A percentile compares a stretch with the other conserved stretches of the same genome.
These are phyloP conservation scores for Zygosaccharomyces rouxii DNA, from an alignment of 805 yeast genomes.

Conservation along the genomic window DNA sequence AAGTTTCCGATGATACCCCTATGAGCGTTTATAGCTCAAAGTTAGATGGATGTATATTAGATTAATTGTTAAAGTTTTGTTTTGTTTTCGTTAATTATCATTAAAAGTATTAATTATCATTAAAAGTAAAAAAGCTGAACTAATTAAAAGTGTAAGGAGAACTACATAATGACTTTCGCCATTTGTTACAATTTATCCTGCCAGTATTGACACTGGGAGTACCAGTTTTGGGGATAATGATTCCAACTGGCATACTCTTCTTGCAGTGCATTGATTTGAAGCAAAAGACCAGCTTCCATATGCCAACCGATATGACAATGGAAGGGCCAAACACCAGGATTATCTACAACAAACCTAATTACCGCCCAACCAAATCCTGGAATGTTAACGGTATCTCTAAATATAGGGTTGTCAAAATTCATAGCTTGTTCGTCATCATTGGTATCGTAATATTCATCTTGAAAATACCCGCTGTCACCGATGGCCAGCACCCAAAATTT, in stretches of 20 bases:
- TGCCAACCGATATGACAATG: constrained; percentile 78
- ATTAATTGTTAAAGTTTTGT: no score
- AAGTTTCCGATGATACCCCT: background rate
- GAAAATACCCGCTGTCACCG: constrained; percentile 27
- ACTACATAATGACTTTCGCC: no score
- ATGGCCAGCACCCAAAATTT: constrained; percentile 29
- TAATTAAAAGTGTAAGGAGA: no score
- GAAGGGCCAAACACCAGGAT: constrained; percentile 81
- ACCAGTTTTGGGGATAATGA: constrained; percentile 25
- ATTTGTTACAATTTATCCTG: constrained; percentile 4
- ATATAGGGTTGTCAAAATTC: constrained; percentile 43
- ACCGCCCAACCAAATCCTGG: constrained; percentile 54
- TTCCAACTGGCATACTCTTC: constrained; percentile 25
- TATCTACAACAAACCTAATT: constrained; percentile 60
- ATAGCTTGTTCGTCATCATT: constrained; percentile 38
- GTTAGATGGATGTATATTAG: background rate
- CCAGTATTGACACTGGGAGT: constrained; percentile 20
- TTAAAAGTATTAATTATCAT: background rate
- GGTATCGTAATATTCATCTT: constrained; percentile 34
- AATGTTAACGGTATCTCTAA: constrained; percentile 59
- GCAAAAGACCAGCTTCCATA: constrained; percentile 54
- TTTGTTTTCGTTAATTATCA: background rate
- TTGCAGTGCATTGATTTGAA: constrained; percentile 26
- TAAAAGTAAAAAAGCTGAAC: no score
- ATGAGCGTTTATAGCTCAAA: background rate